Evolutionary conservation across 805 yeast genomes (phyloP).

Genomic region (Metschnikowia gruessii): DNA sequence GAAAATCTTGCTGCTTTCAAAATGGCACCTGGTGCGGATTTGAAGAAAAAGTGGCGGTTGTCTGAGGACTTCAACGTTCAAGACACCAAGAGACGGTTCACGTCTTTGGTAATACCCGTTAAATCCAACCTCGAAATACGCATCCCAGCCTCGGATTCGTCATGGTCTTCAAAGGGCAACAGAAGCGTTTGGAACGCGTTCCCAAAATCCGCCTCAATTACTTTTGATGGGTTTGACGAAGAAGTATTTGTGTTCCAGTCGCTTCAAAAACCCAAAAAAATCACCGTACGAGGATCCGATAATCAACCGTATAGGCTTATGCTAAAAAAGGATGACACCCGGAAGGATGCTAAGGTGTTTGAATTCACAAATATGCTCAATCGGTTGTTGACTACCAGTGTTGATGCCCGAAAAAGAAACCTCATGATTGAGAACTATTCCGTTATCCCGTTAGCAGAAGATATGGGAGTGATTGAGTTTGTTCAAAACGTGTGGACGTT

Average conservation of each 20-base stretch:
- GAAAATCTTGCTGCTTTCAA: slow-evolving; percentile 42
- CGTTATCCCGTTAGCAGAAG: slow-evolving; percentile 83
- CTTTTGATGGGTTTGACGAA: slow-evolving; percentile 63
- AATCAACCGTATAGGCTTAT: slow-evolving; percentile 70
- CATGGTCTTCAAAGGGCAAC: slow-evolving; percentile 25
- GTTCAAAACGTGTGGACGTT: slow-evolving; percentile 74
- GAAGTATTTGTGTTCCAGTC: slow-evolving; percentile 72
- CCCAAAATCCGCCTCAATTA: slow-evolving; percentile 40
- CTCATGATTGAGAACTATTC: slow-evolving; percentile 77
- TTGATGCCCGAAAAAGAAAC: slow-evolving; percentile 70
- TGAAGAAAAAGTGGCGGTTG: slow-evolving; percentile 34
- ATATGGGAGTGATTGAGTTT: slow-evolving; percentile 82
- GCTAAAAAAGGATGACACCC: slow-evolving; percentile 86
- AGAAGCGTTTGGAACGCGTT: slow-evolving; percentile 33
- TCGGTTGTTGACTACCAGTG: slow-evolving; percentile 60
- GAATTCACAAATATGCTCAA: slow-evolving; percentile 88
- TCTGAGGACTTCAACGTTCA: slow-evolving; percentile 40
- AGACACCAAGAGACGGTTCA: slow-evolving; percentile 29
- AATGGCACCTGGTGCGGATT: slow-evolving; percentile 28
- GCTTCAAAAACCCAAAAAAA: slow-evolving; percentile 80
- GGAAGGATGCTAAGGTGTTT: slow-evolving; percentile 94
- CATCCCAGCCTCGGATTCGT: slow-evolving; percentile 45
- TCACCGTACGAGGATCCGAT: slow-evolving; percentile 74
- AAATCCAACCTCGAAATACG: slow-evolving; percentile 64
- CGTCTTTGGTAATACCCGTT: slow-evolving; percentile 68